Conservation (phyloP, 1,284 basidiomycete genomes). For the Rhodotorula sp. region DNA sequence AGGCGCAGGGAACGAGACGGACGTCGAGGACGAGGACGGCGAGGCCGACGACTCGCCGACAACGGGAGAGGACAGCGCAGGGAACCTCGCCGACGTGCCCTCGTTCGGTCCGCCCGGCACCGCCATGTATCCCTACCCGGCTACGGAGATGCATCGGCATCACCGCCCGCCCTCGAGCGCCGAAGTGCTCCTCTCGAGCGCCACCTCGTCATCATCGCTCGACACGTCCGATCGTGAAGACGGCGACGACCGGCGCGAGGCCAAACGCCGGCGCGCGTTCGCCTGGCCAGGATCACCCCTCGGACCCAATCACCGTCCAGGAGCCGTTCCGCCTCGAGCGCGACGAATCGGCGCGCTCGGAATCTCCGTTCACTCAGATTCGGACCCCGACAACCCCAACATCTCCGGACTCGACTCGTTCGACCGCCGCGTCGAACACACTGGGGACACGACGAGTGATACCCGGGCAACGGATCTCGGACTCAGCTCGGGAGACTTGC, state of each 20-base stretch:
- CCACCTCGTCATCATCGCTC: slow-evolving; percentile 16
- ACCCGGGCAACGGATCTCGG: slow-evolving; percentile 27
- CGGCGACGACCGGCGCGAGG: background rate
- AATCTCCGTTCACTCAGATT: slow-evolving; percentile 36
- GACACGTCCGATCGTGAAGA: slow-evolving; percentile 3
- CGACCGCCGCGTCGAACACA: slow-evolving; percentile 11
- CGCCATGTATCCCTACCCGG: slow-evolving; percentile 25
- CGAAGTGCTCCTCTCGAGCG: slow-evolving; percentile 22
- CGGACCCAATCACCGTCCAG: background rate
- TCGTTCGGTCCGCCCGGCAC: too few species aligned
- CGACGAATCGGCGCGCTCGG: slow-evolving; percentile 35
- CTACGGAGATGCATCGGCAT: background rate
- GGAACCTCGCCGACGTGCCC: background rate
- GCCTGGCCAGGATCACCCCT: background rate
- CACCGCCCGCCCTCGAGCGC: slow-evolving; percentile 19
- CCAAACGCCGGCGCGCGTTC: background rate
- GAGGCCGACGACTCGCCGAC: background rate
- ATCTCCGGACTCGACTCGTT: slow-evolving; percentile 22
- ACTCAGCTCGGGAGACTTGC: slow-evolving; percentile 3
- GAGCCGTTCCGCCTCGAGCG: slow-evolving; percentile 11
- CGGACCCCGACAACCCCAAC: slow-evolving; percentile 19
- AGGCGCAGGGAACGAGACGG: slow-evolving; percentile 12
- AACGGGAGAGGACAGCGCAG: background rate
- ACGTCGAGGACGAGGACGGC: slow-evolving; percentile 21
- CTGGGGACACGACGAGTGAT: slow-evolving; percentile 10